phyloP scores from a whole-genome alignment of 163 green algal species.

The Chlamydomonas reinhardtii region DNA sequence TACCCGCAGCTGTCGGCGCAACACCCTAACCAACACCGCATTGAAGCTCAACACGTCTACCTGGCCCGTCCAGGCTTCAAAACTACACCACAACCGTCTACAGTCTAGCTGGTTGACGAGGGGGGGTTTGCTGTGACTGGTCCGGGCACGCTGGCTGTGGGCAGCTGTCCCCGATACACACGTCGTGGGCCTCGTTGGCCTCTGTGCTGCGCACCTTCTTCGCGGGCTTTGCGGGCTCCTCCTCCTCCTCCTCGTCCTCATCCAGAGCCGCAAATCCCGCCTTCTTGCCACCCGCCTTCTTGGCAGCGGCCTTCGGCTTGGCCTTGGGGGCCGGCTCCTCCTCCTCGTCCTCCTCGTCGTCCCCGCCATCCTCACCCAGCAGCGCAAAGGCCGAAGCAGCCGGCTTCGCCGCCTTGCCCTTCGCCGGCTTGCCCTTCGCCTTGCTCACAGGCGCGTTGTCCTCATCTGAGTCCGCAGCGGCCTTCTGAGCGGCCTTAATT shows the following conservation, averaged over 20 bases:
- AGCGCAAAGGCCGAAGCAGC: slow-evolving; percentile 67
- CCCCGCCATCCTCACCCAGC: slow-evolving; percentile 55
- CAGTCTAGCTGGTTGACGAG: no score
- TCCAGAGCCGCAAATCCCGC: slow-evolving; percentile 49
- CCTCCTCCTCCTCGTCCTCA: slow-evolving; percentile 53
- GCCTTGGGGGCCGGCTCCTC: slow-evolving; percentile 6
- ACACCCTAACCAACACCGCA: no score
- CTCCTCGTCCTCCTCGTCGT: slow-evolving; percentile 58
- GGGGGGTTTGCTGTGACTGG: no score
- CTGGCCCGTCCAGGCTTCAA: no score
- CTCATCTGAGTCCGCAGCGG: slow-evolving; percentile 51
- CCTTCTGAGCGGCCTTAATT: slow-evolving; percentile 12
- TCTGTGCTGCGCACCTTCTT: slow-evolving; percentile 41
- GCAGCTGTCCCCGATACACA: no score
- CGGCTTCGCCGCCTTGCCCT: slow-evolving; percentile 48
- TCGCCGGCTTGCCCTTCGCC: slow-evolving; percentile 54
- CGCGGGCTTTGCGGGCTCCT: not conserved
- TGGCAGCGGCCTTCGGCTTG: not conserved
- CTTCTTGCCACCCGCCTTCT: slow-evolving; percentile 24
- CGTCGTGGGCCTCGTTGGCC: not conserved
- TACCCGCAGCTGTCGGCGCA: no score
- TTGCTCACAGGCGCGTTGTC: slow-evolving; percentile 51
- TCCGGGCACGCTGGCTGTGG: no score
- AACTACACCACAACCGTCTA: no score
- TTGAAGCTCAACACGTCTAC: no score